Conservation (phyloP, 257 asterid genomes). For the Plantago ovata region DNA sequence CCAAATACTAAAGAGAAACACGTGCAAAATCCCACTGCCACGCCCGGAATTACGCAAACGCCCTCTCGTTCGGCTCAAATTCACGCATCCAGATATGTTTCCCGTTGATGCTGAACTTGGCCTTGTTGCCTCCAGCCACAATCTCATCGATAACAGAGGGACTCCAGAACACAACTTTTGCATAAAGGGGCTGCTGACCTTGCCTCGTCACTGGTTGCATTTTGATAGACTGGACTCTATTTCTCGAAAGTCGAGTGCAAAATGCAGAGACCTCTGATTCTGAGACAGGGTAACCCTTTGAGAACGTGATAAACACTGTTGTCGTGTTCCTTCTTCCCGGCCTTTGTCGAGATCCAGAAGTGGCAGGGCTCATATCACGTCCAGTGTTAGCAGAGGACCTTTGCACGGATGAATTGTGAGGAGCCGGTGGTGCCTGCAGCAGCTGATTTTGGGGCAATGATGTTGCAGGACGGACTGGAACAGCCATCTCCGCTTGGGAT, state of each 20-base stretch:
- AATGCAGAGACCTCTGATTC: constrained; percentile 31
- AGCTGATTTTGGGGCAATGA: background rate
- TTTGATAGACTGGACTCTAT: constrained; percentile 30
- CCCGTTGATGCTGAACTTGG: constrained; percentile 36
- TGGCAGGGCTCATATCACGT: too few relatives aligned
- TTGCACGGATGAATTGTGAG: constrained; percentile 2
- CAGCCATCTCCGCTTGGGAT: too few relatives aligned
- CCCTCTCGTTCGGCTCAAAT: constrained; percentile 11
- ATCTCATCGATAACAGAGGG: constrained; percentile 18
- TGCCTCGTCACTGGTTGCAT: constrained; percentile 31
- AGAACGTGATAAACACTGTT: constrained; percentile 40
- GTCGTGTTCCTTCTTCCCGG: constrained; percentile 17
- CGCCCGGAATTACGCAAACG: too few relatives aligned
- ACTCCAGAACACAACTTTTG: constrained; percentile 24
- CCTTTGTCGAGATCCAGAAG: background rate
- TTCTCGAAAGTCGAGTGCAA: constrained; percentile 21
- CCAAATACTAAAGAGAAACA: too few relatives aligned
- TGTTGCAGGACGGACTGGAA: background rate
- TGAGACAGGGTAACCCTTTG: constrained; percentile 34
- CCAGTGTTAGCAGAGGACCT: too few relatives aligned
- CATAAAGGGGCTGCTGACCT: constrained; percentile 34
- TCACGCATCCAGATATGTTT: constrained; percentile 49
- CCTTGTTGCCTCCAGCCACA: constrained; percentile 29
- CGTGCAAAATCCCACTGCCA: too few relatives aligned
- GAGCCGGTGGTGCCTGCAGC: background rate